These are phyloP conservation scores for Tricharina praecox DNA, from an alignment of 495 filamentous ascomycete genomes.

Conservation along the genomic window DNA sequence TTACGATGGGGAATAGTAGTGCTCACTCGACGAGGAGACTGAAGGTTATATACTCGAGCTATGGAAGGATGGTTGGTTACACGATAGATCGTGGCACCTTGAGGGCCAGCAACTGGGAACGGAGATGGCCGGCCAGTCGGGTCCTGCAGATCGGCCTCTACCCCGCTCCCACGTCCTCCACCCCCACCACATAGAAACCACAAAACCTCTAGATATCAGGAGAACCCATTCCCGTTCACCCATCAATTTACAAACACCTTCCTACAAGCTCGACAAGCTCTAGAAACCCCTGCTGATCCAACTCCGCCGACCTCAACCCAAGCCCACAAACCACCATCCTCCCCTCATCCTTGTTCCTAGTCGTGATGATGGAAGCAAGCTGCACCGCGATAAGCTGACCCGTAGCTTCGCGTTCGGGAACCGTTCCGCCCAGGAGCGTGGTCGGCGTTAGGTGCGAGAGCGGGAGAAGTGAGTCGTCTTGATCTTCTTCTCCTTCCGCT, in stretches of 20 bases:
- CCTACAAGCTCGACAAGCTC: constrained; percentile 67
- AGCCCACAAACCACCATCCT: constrained; percentile 68
- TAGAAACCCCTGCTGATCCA: constrained; percentile 58
- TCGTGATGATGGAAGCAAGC: constrained; percentile 60
- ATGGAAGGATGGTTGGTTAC: no score
- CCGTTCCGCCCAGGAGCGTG: constrained; percentile 72
- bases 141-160: no score
- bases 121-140: no score
- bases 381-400: constrained; percentile 80
- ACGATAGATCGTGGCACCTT: no score
- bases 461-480: constrained; percentile 53
- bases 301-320: constrained; percentile 48
- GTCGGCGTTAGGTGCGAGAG: constrained; percentile 67
- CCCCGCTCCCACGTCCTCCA: no score
- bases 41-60: no score
- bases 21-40: no score
- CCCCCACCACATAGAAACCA: no score
- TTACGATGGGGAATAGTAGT: no score
- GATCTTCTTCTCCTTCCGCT: constrained; percentile 34
- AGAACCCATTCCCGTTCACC: no score
- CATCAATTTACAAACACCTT: constrained; percentile 41
- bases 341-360: constrained; percentile 55
- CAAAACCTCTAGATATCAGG: no score
- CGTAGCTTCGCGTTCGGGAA: constrained; percentile 58
- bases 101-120: no score